Conservation (phyloP, 208 protist species). For the Blechomonas ayalai region DNA sequence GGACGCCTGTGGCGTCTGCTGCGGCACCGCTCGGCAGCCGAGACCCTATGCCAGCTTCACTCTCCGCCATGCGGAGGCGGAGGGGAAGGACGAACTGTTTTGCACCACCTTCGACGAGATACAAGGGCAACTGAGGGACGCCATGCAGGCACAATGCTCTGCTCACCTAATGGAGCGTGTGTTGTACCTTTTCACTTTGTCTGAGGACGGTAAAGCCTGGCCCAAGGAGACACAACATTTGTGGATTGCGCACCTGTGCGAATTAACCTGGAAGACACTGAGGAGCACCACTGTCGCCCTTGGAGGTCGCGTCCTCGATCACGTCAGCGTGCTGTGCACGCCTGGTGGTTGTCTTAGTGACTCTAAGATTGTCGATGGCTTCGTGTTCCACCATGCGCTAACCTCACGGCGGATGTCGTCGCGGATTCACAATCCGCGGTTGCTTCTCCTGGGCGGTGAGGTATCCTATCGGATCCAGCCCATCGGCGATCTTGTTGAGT, state of each 20-base stretch:
- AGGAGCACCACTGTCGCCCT: conserved; percentile 1
- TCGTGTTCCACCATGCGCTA: conserved; percentile 17
- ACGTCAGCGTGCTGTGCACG: conserved; percentile 21
- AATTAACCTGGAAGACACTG: background rate
- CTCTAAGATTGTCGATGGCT: conserved; percentile 10
- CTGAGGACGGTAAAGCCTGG: background rate
- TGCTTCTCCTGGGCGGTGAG: conserved; percentile 57
- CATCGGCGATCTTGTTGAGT: conserved; percentile 29
- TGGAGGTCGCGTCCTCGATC: conserved; percentile 7
- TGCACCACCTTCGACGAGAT: conserved; percentile 13
- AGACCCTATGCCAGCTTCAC: no score
- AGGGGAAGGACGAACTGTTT: no score
- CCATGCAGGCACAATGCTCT: conserved; percentile 1
- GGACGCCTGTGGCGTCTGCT: no score
- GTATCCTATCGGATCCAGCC: conserved; percentile 9
- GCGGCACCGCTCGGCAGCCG: no score
- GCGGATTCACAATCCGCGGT: conserved; percentile 22
- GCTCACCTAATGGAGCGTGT: background rate
- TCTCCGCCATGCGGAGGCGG: no score
- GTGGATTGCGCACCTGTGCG: background rate
- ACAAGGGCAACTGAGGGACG: background rate
- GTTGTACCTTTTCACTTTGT: no score
- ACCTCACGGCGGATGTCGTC: conserved; percentile 24
- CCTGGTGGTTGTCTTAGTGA: conserved; percentile 9
- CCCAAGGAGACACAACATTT: background rate